Evolutionary conservation across 2,329 filamentous ascomycete species (phyloP), one percentile per base, ranked within the genome.

Genomic region (Lachnellula subtilissima): DNA sequence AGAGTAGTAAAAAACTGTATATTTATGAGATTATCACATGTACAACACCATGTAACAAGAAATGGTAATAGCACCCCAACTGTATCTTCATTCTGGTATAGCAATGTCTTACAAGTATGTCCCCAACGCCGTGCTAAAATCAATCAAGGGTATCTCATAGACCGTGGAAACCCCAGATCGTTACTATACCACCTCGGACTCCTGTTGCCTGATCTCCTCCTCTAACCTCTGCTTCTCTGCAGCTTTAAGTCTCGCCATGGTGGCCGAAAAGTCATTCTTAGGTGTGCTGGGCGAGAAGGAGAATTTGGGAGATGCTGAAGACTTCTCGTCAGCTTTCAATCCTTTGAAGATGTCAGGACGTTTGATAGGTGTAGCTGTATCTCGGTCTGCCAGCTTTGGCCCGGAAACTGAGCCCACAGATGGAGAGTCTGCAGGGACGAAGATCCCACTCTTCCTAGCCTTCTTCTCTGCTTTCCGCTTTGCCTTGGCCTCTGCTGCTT

Each of bases 241-340:
- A 54, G 78, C 81, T 61, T 79, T 79, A 42, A 85, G 61, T 54
- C 80, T 75, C 57, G 80, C 83, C 72, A 84, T 75, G 1, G 78
- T 83, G 48, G 71, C 66, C 36, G 73, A 65, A 55, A 70, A 69
- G 51, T 70, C 67, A 42, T 62, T 67, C 60, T 62, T 63, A 8
- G 61, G 55, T 11, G 61, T 64, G 46, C 45, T 61, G 8, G 63
- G 65, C 52, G 60, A 70, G 54, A 69, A 70, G 11, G 69, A 65
- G 54, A 66, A 70, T 60, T 67, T 69, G 15, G 69, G 61, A 60
- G 61, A 62, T 54, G 67, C 65, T 65, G 66, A 67, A 66, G 67
- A 73, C 69, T 71, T 70, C 54, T 70, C 66, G 69, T 74, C 73
- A 70, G 72, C 69, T 69, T 74, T 71, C 60, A 68, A 61, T 64